Conservation (phyloP, 148 eudicot genomes). For the Oxyria digyna region DNA sequence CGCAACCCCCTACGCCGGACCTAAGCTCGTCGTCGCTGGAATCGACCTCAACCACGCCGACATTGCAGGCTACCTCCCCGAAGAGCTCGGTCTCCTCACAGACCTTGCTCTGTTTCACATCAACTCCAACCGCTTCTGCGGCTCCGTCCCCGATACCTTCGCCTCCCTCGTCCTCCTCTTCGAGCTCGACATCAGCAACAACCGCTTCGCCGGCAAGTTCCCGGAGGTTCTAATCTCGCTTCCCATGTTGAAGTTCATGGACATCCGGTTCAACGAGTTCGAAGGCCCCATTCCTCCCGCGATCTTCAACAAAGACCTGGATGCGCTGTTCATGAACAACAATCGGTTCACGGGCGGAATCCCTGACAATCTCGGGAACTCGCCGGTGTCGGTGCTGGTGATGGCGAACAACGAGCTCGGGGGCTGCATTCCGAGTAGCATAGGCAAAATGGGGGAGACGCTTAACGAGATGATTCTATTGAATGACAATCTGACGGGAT, state of each 20-base stretch:
- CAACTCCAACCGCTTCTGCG: constrained; percentile 91
- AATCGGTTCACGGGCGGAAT: constrained; percentile 65
- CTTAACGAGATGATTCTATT: constrained; percentile 55
- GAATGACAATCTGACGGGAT: constrained; percentile 73
- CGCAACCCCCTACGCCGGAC: not conserved
- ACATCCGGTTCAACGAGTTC: constrained; percentile 77
- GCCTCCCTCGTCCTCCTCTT: constrained; percentile 30
- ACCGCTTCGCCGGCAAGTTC: constrained; percentile 64
- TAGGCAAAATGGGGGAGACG: constrained; percentile 72
- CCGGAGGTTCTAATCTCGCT: constrained; percentile 45
- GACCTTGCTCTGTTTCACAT: constrained; percentile 86
- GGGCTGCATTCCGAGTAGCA: constrained; percentile 73
- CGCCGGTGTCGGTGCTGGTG: constrained; percentile 84
- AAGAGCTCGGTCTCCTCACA: constrained; percentile 60
- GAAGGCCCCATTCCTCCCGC: constrained; percentile 55
- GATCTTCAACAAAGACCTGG: constrained; percentile 56
- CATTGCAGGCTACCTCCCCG: constrained; percentile 74
- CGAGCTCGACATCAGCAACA: constrained; percentile 88
- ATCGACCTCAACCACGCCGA: constrained; percentile 91
- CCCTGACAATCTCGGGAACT: constrained; percentile 69
- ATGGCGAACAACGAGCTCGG: constrained; percentile 74
- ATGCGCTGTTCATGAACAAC: constrained; percentile 68
- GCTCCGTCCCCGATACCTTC: constrained; percentile 47
- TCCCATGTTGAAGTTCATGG: constrained; percentile 55
- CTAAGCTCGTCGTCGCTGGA: constrained; percentile 53